Base-by-base conservation (phyloP, 192 early-diverging fungal species). In the Umbelopsis isabellina region DNA sequence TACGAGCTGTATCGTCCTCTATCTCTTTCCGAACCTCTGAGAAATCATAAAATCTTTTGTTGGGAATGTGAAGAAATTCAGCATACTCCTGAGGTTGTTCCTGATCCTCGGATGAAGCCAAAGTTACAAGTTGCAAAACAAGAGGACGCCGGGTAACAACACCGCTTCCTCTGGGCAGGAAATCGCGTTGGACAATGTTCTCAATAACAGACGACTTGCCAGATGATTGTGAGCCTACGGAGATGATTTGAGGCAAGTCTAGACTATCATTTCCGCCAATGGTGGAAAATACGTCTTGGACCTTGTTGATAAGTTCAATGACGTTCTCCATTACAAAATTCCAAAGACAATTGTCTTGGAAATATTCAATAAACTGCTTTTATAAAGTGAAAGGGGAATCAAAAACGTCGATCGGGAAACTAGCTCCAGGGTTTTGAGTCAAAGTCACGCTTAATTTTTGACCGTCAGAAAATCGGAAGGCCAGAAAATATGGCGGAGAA, bases 201-300 rank as follows among this genome's bases (percentile, higher is more conserved):
- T 99, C 98, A 27, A 99, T 82, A 16, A 99, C 98, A n/a, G 94
- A 96, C 61, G 91, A 93, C 78, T 99, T 99, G 66, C 98, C 98
- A 67, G 89, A 90, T 21, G 90, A 92, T 75, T 95, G 93, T 11
- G 93, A 95, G 37, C 93, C 93, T 47, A 94, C 90, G 8, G 93
- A 92, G n/a, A 91, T 91, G 45, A 94, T 94, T 81, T 93, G 89
- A 10, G 92, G 92, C 37, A 94, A 72, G 81, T 94, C 92, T 74
- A 94, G 85, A 58, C 87, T 83, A 68, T 90, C 90, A 69, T 88
- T 82, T 65, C 83, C 80, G 61, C 90, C 88, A 69, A 92, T 87
- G 35, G 90, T 89, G 66, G 87, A 88, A 78, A 92, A 90, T 49
- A 94, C 90, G 64, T 92, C 90, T 80, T 94, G 92, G 21, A 94